phyloP scores from a whole-genome alignment of 208 protist species.

The Leishmania tropica region DNA sequence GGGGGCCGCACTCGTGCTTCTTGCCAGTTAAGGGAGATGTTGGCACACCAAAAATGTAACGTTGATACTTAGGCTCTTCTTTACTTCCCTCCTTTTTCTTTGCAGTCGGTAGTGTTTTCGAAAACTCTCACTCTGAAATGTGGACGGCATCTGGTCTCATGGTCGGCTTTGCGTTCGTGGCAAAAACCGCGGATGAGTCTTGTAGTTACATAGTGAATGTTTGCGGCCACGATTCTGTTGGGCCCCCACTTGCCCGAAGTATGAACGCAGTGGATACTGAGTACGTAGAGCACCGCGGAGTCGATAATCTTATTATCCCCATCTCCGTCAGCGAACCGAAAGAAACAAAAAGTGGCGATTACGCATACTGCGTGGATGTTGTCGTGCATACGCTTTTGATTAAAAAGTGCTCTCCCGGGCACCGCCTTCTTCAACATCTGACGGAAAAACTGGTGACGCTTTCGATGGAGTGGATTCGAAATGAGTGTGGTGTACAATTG shows the following conservation, averaged over 20 bases:
- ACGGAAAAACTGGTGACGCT: constrained; percentile 59
- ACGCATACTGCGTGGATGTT: constrained; percentile 69
- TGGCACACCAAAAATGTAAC: not conserved
- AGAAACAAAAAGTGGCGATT: constrained; percentile 13
- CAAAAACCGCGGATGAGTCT: constrained; percentile 37
- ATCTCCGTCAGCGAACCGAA: constrained; percentile 71
- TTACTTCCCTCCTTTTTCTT: not conserved
- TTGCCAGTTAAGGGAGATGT: not conserved
- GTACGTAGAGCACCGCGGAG: constrained; percentile 74
- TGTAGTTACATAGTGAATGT: constrained; percentile 80
- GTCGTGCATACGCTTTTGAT: constrained; percentile 79
- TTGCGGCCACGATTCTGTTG: constrained; percentile 74
- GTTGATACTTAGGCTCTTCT: not conserved
- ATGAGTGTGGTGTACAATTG: constrained; percentile 70
- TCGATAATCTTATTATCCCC: constrained; percentile 89
- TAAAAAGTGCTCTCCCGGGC: constrained; percentile 35
- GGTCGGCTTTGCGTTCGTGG: constrained; percentile 46
- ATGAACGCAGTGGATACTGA: constrained; percentile 64
- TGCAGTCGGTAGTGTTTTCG: not conserved
- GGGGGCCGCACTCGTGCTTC: no score
- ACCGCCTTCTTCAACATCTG: constrained; percentile 66
- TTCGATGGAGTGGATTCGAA: constrained; percentile 77
- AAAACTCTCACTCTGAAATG: constrained; percentile 3
- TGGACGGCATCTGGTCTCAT: constrained; percentile 17
- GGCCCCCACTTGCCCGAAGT: constrained; percentile 59